These are phyloP conservation scores for Phytophthora quininea DNA, from an alignment of 352 stramenopile genomes.

Conservation along the genomic window DNA sequence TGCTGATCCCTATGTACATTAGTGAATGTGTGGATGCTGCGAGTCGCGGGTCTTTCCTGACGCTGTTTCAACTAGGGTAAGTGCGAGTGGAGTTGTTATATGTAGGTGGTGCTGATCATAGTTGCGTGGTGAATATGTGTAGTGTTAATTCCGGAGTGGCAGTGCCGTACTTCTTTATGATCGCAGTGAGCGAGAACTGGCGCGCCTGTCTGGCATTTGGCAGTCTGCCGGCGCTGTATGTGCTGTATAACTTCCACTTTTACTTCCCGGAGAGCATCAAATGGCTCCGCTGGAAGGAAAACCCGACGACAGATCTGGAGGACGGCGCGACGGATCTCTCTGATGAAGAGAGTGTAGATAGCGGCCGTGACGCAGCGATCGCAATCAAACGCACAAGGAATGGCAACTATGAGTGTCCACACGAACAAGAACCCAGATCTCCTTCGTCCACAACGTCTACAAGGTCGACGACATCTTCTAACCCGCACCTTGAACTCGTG, in stretches of 20 bases:
- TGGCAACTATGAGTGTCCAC: constrained; percentile 22
- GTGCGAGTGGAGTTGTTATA: constrained; percentile 19
- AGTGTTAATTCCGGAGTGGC: constrained; percentile 80
- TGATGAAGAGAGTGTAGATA: constrained; percentile 41
- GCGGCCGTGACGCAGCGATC: background rate
- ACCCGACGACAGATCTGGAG: constrained; percentile 50
- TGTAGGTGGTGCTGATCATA: background rate
- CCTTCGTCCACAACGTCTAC: constrained; percentile 8
- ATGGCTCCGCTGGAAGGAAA: constrained; percentile 77
- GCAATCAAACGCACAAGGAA: constrained; percentile 26
- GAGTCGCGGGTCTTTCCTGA: constrained; percentile 71
- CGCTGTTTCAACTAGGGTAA: constrained; percentile 83
- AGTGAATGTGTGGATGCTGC: constrained; percentile 78
- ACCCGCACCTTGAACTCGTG: constrained; percentile 64
- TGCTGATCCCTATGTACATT: constrained; percentile 91
- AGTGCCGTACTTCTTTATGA: constrained; percentile 85
- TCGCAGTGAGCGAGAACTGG: constrained; percentile 79
- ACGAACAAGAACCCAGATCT: constrained; percentile 21
- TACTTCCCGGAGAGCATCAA: constrained; percentile 82
- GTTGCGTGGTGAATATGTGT: constrained; percentile 1
- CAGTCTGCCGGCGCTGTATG: constrained; percentile 71
- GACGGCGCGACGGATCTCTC: constrained; percentile 40
- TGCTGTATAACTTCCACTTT: constrained; percentile 78
- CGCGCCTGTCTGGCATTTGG: constrained; percentile 74
- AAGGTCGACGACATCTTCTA: constrained; percentile 3